A percentile compares a stretch with the other conserved stretches of the same genome.
Evolutionary conservation across 306 rosid species (phyloP).

Genomic region (Vicia faba): DNA sequence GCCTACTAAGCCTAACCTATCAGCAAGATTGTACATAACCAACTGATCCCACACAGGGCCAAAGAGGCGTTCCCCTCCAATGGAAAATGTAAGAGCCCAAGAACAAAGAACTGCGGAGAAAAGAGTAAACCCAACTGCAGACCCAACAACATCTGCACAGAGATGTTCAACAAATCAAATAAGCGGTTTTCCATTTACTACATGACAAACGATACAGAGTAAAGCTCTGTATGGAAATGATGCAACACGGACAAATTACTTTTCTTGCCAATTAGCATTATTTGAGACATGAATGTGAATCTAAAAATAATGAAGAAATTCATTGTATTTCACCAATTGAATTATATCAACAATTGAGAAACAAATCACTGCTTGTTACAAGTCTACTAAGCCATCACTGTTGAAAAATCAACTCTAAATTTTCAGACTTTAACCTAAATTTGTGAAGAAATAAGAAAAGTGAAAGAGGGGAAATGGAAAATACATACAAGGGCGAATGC

Average conservation of each 20-base stretch:
- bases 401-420: no score
- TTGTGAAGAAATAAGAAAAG: no score
- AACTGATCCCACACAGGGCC: constrained; percentile 87
- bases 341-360: no score
- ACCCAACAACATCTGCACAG: constrained; percentile 61
- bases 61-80: constrained; percentile 80
- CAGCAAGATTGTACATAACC: constrained; percentile 92
- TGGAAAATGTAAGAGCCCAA: constrained; percentile 84
- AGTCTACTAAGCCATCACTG: no score
- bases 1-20: constrained; percentile 67
- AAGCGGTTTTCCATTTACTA: no score
- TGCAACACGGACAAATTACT: no score
- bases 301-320: constrained; percentile 21
- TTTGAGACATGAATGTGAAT: no score
- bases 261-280: no score
- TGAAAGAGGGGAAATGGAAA: not conserved
- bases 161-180: constrained; percentile 30
- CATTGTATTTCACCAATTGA: not conserved
- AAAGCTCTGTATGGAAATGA: no score
- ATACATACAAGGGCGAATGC: constrained; percentile 67
- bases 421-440: no score
- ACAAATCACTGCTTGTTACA: no score
- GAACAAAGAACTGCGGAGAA: constrained; percentile 62
- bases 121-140: constrained; percentile 76
- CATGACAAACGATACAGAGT: no score